Evolutionary conservation across 2,329 filamentous ascomycete genomes (phyloP).

Genomic region (Sporothrix inflata): DNA sequence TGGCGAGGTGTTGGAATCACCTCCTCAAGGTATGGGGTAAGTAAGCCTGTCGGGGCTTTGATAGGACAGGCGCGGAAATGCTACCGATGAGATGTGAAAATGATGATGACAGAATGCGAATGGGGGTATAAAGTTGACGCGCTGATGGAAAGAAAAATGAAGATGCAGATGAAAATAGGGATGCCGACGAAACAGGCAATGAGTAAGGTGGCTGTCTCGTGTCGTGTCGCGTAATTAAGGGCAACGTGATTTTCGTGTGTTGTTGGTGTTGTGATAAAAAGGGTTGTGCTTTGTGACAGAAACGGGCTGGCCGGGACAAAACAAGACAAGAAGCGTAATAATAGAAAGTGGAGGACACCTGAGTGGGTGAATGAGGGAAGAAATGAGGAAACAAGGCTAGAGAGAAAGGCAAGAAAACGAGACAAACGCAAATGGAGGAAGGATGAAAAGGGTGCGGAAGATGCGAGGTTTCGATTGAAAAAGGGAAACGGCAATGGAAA

Average conservation of each 20-base stretch:
- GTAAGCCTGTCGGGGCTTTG: background rate
- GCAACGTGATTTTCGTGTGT: constrained; percentile 22
- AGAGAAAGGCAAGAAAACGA: background rate
- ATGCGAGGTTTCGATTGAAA: background rate
- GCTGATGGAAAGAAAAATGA: background rate
- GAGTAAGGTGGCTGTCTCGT: constrained; percentile 1
- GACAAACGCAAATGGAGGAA: background rate
- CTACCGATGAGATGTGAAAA: background rate
- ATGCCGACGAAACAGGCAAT: background rate
- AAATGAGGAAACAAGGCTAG: constrained; percentile 9
- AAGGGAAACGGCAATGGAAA: background rate
- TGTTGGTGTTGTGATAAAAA: constrained; percentile 24
- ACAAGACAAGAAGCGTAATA: background rate
- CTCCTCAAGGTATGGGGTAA: background rate
- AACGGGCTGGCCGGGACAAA: constrained; percentile 1
- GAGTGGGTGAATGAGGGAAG: background rate
- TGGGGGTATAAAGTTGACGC: background rate
- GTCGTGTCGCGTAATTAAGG: constrained; percentile 27
- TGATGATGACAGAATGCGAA: background rate
- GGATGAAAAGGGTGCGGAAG: background rate
- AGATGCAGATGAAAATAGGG: background rate
- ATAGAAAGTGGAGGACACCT: background rate
- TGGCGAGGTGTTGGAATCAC: background rate
- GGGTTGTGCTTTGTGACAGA: background rate
- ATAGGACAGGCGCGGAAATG: background rate